These are phyloP conservation scores for Tillandsia fasciculata DNA, from an alignment of 176 grass and related monocot species.

Conservation along the genomic window DNA sequence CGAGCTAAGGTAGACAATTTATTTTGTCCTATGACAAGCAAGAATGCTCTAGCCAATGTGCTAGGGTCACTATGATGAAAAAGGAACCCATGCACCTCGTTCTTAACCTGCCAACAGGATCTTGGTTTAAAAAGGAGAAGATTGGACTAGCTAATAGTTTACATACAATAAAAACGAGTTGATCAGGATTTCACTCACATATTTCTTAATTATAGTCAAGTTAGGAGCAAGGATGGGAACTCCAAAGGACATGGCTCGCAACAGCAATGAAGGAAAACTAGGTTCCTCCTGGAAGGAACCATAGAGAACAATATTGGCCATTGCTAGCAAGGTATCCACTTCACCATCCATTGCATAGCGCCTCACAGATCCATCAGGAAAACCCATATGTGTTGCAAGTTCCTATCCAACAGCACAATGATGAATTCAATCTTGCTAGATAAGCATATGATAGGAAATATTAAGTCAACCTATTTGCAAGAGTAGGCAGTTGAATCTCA, in stretches of 20 bases:
- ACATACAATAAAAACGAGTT: neutral
- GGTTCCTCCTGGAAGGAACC: constrained; percentile 72
- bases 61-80: constrained; percentile 46
- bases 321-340: constrained; percentile 42
- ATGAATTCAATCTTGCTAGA: constrained; percentile 11
- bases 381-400: constrained; percentile 61
- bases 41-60: constrained; percentile 48
- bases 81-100: constrained; percentile 66
- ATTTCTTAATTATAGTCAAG: constrained; percentile 72
- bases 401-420: constrained; percentile 44
- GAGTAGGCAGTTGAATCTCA: neutral
- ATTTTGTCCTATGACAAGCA: constrained; percentile 45
- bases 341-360: constrained; percentile 66
- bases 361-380: constrained; percentile 56
- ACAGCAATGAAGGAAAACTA: constrained; percentile 71
- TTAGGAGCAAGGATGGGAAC: constrained; percentile 75
- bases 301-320: constrained; percentile 73
- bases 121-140: neutral
- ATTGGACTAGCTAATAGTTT: neutral
- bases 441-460: neutral
- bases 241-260: constrained; percentile 75
- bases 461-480: neutral
- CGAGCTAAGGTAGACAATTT: constrained; percentile 46
- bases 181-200: constrained; percentile 42
- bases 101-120: constrained; percentile 44